Conservation (phyloP, 768 basidiomycete genomes). For the Amanita rimosa region DNA sequence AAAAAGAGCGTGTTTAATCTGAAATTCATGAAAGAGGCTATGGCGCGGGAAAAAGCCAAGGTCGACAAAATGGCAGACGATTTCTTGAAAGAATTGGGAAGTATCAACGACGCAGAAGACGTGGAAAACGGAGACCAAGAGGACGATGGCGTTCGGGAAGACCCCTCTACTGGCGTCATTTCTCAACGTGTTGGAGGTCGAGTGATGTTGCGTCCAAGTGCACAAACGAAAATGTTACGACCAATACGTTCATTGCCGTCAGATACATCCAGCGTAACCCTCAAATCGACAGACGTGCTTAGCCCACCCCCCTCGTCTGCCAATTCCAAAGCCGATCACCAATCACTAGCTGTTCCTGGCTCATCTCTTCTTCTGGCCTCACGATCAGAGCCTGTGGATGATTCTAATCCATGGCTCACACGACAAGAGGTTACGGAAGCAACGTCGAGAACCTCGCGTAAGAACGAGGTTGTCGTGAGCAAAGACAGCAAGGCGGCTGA, state of each 20-base stretch:
- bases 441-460: constrained; percentile 40
- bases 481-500: constrained; percentile 50
- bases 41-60: constrained; percentile 48
- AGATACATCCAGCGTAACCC: constrained; percentile 59
- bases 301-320: constrained; percentile 18
- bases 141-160: constrained; percentile 9
- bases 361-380: constrained; percentile 7
- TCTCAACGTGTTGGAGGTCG: constrained; percentile 59
- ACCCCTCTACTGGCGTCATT: constrained; percentile 23
- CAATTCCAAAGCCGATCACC: constrained; percentile 9
- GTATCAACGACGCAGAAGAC: constrained; percentile 13
- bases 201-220: constrained; percentile 47
- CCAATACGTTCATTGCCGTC: constrained; percentile 19
- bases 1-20: constrained; percentile 77
- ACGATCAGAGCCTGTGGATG: constrained; percentile 9
- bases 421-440: constrained; percentile 16
- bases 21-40: constrained; percentile 98
- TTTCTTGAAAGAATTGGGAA: constrained; percentile 60
- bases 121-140: constrained; percentile 15
- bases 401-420: constrained; percentile 76
- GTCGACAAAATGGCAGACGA: constrained; percentile 60
- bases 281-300: constrained; percentile 43
- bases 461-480: constrained; percentile 63
- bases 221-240: constrained; percentile 16
- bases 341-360: constrained; percentile 9